Conservation (phyloP, 228 moss, liverwort and hornwort genomes). For the Sphagnum fallax region DNA sequence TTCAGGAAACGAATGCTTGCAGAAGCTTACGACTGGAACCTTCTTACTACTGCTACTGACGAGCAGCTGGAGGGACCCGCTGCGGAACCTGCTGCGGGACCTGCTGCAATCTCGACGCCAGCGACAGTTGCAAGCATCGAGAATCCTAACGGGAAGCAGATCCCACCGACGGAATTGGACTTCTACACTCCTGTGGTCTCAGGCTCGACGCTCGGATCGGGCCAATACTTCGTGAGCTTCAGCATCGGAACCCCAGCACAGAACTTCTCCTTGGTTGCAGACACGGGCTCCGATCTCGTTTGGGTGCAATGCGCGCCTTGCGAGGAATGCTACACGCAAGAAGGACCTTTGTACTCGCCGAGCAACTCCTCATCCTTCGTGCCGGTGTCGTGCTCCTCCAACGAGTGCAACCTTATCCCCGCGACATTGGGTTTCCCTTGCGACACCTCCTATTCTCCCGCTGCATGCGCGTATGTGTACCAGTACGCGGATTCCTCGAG, state of each 20-base stretch:
- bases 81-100: too few species aligned
- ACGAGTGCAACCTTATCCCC: conserved; percentile 62
- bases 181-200: conserved; percentile 62
- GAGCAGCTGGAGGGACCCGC: too few species aligned
- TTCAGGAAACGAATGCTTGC: conserved; percentile 12
- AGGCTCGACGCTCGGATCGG: conserved; percentile 61
- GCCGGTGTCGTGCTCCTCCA: conserved; percentile 43
- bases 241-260: conserved; percentile 67
- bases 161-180: too few species aligned
- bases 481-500: conserved; percentile 51
- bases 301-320: conserved; percentile 87
- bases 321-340: conserved; percentile 48
- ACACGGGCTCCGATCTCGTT: conserved; percentile 73
- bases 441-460: conserved; percentile 30
- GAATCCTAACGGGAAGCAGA: too few species aligned
- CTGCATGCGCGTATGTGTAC: conserved; percentile 47
- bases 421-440: conserved; percentile 63
- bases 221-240: conserved; percentile 78
- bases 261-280: conserved; percentile 74
- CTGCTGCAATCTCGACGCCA: too few species aligned
- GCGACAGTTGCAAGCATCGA: too few species aligned
- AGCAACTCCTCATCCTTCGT: conserved; percentile 45
- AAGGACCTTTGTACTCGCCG: conserved; percentile 58
- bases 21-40: too few species aligned
- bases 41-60: too few species aligned